Conservation (phyloP, 805 yeast genomes). For the Jamesozyma spencerorum region DNA sequence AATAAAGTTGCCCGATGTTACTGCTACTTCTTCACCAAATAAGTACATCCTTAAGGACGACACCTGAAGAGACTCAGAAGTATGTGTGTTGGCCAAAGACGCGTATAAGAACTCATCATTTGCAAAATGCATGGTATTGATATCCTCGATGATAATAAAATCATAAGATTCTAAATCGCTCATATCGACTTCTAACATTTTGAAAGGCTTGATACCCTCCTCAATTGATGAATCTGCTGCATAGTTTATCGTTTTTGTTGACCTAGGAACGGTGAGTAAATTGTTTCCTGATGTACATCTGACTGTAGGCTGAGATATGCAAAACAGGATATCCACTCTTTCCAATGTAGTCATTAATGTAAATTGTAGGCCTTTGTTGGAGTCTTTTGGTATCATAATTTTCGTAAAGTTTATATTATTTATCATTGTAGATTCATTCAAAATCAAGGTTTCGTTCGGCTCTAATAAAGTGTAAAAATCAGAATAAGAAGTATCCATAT, state of each 20-base stretch:
- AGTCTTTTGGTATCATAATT: conserved; percentile 5
- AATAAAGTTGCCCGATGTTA: not conserved
- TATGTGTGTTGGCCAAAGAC: conserved; percentile 5
- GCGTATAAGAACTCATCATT: conserved; percentile 20
- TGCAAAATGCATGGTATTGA: conserved; percentile 5
- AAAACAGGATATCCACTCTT: conserved; percentile 10
- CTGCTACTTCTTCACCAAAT: conserved; percentile 1
- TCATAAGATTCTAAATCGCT: conserved; percentile 37
- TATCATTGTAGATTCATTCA: not conserved
- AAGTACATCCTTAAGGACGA: conserved; percentile 13
- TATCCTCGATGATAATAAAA: conserved; percentile 40
- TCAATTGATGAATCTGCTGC: conserved; percentile 48
- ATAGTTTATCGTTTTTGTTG: conserved; percentile 30
- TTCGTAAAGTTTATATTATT: not conserved
- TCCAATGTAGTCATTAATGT: conserved; percentile 13
- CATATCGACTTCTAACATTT: conserved; percentile 37
- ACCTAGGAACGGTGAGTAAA: conserved; percentile 41
- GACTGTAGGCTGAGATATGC: conserved; percentile 1
- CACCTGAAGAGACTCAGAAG: not conserved
- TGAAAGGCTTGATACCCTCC: conserved; percentile 41
- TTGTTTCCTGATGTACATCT: conserved; percentile 41
- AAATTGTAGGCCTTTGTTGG: conserved; percentile 6
- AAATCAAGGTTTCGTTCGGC: conserved; percentile 1
- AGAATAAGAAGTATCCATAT: conserved; percentile 4
- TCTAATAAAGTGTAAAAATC: not conserved